Evolutionary conservation across 768 basidiomycete genomes (phyloP).

Genomic region (Cystobasidium tubakii): DNA sequence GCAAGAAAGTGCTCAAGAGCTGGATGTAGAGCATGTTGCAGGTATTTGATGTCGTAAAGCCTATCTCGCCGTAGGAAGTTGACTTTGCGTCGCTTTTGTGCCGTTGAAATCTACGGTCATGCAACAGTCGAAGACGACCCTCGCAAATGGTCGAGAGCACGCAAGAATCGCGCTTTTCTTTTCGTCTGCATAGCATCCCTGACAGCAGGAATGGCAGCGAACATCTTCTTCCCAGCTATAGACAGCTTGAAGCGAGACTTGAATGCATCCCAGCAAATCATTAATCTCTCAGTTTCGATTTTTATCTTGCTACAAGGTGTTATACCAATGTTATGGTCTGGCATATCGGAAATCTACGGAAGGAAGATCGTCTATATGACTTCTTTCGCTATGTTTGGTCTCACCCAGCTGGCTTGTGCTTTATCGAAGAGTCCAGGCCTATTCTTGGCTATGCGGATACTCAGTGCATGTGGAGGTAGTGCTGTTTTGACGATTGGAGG

Average conservation of each 20-base stretch:
- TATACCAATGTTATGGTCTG: slow-evolving; percentile 64
- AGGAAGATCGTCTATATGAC: slow-evolving; percentile 57
- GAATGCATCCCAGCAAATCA: slow-evolving; percentile 58
- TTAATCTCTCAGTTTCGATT: slow-evolving; percentile 64
- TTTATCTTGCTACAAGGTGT: slow-evolving; percentile 69
- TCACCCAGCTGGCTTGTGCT: slow-evolving; percentile 56
- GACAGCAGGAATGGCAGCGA: slow-evolving; percentile 36
- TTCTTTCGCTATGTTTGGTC: slow-evolving; percentile 46
- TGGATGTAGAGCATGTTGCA: slow-evolving; percentile 12
- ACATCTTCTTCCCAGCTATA: slow-evolving; percentile 42
- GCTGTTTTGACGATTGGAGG: slow-evolving; percentile 68
- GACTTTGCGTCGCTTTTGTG: too few species aligned
- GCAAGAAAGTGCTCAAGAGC: background rate
- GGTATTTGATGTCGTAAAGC: too few species aligned
- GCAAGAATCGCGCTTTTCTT: slow-evolving; percentile 34
- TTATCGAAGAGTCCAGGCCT: slow-evolving; percentile 56
- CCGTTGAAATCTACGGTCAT: too few species aligned
- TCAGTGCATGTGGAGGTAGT: slow-evolving; percentile 66
- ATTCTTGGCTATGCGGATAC: slow-evolving; percentile 62
- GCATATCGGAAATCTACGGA: slow-evolving; percentile 68
- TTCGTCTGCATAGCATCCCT: slow-evolving; percentile 36
- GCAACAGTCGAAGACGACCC: slow-evolving; percentile 42
- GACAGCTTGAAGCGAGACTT: slow-evolving; percentile 50
- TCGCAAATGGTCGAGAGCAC: slow-evolving; percentile 25
- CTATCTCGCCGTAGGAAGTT: too few species aligned